Percentiles rank a stretch among this genome's conserved stretches.
These are phyloP conservation scores for Drechmeria coniospora DNA, from an alignment of 2,329 filamentous ascomycete genomes.

Conservation along the genomic window DNA sequence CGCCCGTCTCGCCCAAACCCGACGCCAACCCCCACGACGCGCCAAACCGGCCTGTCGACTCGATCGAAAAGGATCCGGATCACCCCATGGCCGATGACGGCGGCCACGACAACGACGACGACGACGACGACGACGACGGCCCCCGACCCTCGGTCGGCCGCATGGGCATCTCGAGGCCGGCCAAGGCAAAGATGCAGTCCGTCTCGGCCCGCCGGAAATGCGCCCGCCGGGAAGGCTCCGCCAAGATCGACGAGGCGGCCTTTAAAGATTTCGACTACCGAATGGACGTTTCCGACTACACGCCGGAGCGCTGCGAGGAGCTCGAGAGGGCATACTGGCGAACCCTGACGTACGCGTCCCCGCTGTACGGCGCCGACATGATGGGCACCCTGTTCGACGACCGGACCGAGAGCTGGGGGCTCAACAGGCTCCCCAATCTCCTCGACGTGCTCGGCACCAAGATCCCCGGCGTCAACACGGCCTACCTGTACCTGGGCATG, in stretches of 20 bases:
- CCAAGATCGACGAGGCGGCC: slow-evolving; percentile 73
- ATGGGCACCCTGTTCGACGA: slow-evolving; percentile 91
- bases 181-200: slow-evolving; percentile 51
- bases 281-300: slow-evolving; percentile 78
- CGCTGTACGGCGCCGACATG: slow-evolving; percentile 92
- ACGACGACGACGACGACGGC: slow-evolving; percentile 24
- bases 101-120: no score
- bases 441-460: slow-evolving; percentile 90
- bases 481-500: slow-evolving; percentile 96
- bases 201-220: slow-evolving; percentile 79
- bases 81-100: no score
- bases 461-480: slow-evolving; percentile 93
- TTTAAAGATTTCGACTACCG: slow-evolving; percentile 87
- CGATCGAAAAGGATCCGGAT: slow-evolving; percentile 33
- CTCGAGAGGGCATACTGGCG: slow-evolving; percentile 95
- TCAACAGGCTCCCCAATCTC: slow-evolving; percentile 85
- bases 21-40: slow-evolving; percentile 16
- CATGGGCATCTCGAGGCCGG: slow-evolving; percentile 32
- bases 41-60: slow-evolving; percentile 25
- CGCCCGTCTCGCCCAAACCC: slow-evolving; percentile 38
- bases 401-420: slow-evolving; percentile 71
- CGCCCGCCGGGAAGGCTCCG: slow-evolving; percentile 61
- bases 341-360: slow-evolving; percentile 84
- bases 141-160: slow-evolving; percentile 22
- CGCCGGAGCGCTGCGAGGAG: slow-evolving; percentile 81